These are phyloP conservation scores for Cystobasidium pallidum DNA, from an alignment of 1,284 basidiomycete species.

Conservation along the genomic window DNA sequence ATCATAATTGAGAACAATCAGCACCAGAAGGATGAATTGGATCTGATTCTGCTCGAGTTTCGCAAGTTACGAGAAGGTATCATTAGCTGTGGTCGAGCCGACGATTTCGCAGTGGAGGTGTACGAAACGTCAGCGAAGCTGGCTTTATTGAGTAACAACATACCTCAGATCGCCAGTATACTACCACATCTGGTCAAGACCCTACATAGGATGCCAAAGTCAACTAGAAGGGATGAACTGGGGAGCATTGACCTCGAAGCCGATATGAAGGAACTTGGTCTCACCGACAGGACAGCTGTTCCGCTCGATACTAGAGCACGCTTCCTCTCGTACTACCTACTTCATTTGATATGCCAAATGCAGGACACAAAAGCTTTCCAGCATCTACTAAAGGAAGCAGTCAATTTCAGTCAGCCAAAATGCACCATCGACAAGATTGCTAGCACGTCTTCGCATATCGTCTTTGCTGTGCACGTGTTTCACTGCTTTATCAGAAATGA, in stretches of 20 bases:
- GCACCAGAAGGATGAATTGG: conserved; percentile 36
- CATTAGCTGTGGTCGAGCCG: conserved; percentile 40
- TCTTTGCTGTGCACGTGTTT: conserved; percentile 24
- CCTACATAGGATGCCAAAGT: conserved; percentile 15
- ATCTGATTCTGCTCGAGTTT: conserved; percentile 44
- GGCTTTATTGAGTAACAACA: conserved; percentile 35
- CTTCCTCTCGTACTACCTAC: conserved; percentile 33
- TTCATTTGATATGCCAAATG: conserved; percentile 32
- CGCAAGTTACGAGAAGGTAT: conserved; percentile 48
- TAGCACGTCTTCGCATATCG: conserved; percentile 10
- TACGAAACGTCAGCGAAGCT: conserved; percentile 46
- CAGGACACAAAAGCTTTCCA: conserved; percentile 29
- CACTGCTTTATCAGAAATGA: conserved; percentile 8
- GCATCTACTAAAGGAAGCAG: conserved; percentile 11
- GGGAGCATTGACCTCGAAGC: background rate
- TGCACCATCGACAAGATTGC: background rate
- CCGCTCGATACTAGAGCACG: conserved; percentile 19
- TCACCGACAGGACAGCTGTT: background rate
- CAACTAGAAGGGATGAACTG: background rate
- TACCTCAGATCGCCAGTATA: conserved; percentile 36
- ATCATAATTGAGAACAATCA: conserved; percentile 12
- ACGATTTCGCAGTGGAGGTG: conserved; percentile 45
- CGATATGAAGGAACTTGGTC: background rate
- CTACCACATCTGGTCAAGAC: conserved; percentile 40
- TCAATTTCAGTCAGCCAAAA: background rate